These are phyloP conservation scores for Pseudozyma tsukubaensis DNA, from an alignment of 1,284 basidiomycete genomes.

Conservation along the genomic window DNA sequence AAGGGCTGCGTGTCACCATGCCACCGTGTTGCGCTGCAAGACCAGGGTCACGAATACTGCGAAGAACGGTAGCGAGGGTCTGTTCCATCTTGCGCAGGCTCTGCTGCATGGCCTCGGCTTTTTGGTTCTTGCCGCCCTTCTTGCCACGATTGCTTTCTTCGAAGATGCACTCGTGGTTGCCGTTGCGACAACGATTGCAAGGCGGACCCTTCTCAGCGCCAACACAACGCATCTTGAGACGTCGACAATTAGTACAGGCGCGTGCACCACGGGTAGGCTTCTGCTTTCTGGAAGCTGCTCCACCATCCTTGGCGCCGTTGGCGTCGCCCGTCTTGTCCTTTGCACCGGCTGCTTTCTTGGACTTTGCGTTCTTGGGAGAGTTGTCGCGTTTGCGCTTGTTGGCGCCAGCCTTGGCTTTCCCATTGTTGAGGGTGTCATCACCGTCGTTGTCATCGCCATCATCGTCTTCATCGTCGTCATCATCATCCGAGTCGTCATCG, in stretches of 20 bases:
- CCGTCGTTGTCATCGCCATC: slow-evolving; percentile 30
- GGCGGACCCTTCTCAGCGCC: slow-evolving; percentile 90
- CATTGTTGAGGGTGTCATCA: slow-evolving; percentile 23
- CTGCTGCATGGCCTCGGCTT: slow-evolving; percentile 63
- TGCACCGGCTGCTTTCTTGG: slow-evolving; percentile 17
- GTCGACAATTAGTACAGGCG: slow-evolving; percentile 91
- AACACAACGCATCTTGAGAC: slow-evolving; percentile 98
- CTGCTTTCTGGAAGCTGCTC: slow-evolving; percentile 51
- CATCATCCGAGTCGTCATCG: slow-evolving; percentile 39
- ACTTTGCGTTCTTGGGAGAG: slow-evolving; percentile 26
- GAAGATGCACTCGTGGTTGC: slow-evolving; percentile 65
- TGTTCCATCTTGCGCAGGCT: slow-evolving; percentile 67
- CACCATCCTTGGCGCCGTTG: slow-evolving; percentile 18
- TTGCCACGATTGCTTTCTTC: slow-evolving; percentile 67
- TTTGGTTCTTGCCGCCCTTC: slow-evolving; percentile 65
- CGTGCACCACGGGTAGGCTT: slow-evolving; percentile 71
- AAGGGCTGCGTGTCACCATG: slow-evolving; percentile 51
- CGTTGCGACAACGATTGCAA: slow-evolving; percentile 75
- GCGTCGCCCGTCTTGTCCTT: slow-evolving; percentile 22
- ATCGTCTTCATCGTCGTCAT: slow-evolving; percentile 39
- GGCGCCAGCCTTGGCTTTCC: slow-evolving; percentile 17
- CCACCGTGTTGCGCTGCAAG: slow-evolving; percentile 49
- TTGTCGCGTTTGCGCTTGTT: slow-evolving; percentile 50
- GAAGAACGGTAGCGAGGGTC: slow-evolving; percentile 61
- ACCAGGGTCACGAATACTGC: slow-evolving; percentile 60